Evolutionary conservation across 116 monocot species (phyloP).

Genomic region (Phalaenopsis hybrid): DNA sequence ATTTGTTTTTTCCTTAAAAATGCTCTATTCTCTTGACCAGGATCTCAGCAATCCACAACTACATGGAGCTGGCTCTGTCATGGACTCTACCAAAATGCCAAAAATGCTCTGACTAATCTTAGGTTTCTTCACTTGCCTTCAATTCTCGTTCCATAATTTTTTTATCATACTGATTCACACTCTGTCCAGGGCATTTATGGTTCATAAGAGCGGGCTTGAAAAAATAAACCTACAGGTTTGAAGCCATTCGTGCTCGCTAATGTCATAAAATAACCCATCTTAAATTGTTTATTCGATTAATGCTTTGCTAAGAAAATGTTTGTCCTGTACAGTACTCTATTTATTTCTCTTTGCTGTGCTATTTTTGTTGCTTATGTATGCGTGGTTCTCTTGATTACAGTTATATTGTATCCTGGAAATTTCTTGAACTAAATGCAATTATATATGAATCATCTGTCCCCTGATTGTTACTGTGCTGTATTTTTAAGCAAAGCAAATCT

Average conservation of each 20-base stretch:
- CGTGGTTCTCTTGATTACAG: neutral
- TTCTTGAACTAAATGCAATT: neutral
- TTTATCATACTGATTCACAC: neutral
- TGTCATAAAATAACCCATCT: neutral
- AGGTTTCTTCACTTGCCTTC: neutral
- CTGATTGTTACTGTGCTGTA: neutral
- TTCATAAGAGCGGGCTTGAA: slow-evolving; percentile 27
- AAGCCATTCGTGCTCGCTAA: neutral
- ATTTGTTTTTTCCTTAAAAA: neutral
- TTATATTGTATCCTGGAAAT: neutral
- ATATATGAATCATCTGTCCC: neutral
- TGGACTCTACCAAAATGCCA: slow-evolving; percentile 27
- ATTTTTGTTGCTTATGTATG: neutral
- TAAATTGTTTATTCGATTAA: neutral
- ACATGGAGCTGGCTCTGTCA: slow-evolving; percentile 21
- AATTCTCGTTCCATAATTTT: neutral
- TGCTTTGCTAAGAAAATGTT: slow-evolving; percentile 1
- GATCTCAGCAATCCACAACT: slow-evolving; percentile 31
- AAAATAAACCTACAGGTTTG: no score
- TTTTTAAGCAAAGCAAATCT: neutral
- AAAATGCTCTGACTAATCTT: slow-evolving; percentile 16
- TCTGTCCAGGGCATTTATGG: slow-evolving; percentile 26
- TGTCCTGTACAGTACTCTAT: neutral
- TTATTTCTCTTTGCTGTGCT: neutral
- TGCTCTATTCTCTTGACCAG: slow-evolving; percentile 17